phyloP scores from a whole-genome alignment of 176 grass and related monocot genomes.

The Cenchrus americanus region DNA sequence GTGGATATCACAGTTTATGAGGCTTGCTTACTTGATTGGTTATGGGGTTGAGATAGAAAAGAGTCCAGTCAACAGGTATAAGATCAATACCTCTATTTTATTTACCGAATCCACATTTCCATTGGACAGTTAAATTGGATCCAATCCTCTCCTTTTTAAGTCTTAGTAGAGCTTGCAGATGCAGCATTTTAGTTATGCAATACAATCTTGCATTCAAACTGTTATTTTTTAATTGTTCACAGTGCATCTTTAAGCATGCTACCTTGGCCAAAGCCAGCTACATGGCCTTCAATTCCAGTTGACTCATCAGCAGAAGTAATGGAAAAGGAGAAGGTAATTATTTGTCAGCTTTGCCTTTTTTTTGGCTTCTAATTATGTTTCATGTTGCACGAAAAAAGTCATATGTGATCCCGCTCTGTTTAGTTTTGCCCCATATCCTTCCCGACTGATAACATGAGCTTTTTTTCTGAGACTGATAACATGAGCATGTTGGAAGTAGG shows the following conservation, averaged over 20 bases:
- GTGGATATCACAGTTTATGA: slow-evolving; percentile 81
- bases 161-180: slow-evolving; percentile 16
- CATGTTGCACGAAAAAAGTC: slow-evolving; percentile 36
- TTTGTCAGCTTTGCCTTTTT: slow-evolving; percentile 34
- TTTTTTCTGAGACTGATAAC: not conserved
- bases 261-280: slow-evolving; percentile 97
- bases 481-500: slow-evolving; percentile 27
- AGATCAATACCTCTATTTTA: slow-evolving; percentile 37
- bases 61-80: slow-evolving; percentile 94
- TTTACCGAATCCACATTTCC: slow-evolving; percentile 20
- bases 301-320: slow-evolving; percentile 87
- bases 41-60: slow-evolving; percentile 96
- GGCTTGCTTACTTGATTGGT: slow-evolving; percentile 97
- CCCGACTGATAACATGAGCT: not conserved
- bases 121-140: not conserved
- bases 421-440: slow-evolving; percentile 30
- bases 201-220: slow-evolving; percentile 24
- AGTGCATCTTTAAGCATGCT: slow-evolving; percentile 99
- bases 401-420: slow-evolving; percentile 18
- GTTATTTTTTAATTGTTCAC: slow-evolving; percentile 32
- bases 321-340: slow-evolving; percentile 91
- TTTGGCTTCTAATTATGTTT: slow-evolving; percentile 47
- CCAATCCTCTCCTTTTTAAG: slow-evolving; percentile 15
- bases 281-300: slow-evolving; percentile 83
- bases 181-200: slow-evolving; percentile 26